Evolutionary conservation across 2,329 filamentous ascomycete genomes (phyloP), one percentile per base, ranked within the genome.

Genomic region (Stemphylium beticola): DNA sequence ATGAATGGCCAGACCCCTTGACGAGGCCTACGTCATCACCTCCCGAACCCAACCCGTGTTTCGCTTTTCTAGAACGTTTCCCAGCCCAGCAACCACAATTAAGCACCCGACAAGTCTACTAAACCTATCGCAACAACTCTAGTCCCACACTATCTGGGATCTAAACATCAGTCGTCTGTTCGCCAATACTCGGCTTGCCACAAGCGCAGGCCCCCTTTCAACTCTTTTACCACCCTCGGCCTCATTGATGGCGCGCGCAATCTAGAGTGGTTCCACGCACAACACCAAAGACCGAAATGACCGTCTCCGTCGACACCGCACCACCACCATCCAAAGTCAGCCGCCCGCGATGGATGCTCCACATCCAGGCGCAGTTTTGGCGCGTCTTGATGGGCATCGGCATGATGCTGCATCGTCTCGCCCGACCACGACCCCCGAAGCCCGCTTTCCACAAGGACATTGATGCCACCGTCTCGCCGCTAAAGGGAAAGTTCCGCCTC

Each of bases 371-470:
- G 41, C 76, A 81, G 24, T 82, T 87, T 70, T 90, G 87, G 87
- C 82, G 89, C 47, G 80, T 83, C 51, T 78, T 90, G 37, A 89
- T 90, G 83, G 80, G 80, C 53, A 81, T 90, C 52, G 88, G 87
- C 67, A 90, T 90, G 87, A 78, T 83, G 55, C 76, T 91, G 34
- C 88, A 91, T 69, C 83, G 81, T 49, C 75, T 87, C 55, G 83
- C 87, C 1, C 76, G 81, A 37, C 86, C 87, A 6, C 79, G 82
- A 44, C 85, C 87, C 5, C 85, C 86, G 1, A 77, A 76, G 29
- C 86, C 87, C 2, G 75, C 80, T 26, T 91, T 91, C 74, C 79
- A 79, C 41, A 82, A 80, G 39, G 78, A 78, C 15, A 81, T 90
- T 29, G 72, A 79, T 22, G 81, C 81, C 53, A 82, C 77, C 55